Evolutionary conservation across 257 asterid species (phyloP), one percentile per base, ranked within the genome.

Genomic region (Agastache rugosa): DNA sequence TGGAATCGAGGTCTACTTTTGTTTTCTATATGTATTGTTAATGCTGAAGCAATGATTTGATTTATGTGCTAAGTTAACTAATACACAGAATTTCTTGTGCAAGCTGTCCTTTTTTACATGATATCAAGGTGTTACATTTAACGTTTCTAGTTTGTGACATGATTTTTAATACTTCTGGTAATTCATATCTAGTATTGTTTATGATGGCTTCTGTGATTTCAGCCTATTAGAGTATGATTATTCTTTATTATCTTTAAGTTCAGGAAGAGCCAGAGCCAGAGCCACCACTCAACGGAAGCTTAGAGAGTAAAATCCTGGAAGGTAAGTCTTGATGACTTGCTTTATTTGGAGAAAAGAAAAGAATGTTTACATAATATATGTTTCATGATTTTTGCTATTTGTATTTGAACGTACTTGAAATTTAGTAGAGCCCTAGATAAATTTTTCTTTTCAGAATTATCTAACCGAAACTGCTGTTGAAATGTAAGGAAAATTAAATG

Each of bases 221-320:
- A 79, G 67, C 48, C 66, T 67, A 73, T 60, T 45, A 35, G 16
- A 45, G 17, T 59, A 51, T 48, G 47, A 20, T 71, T 60, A 66
- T 41, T 2, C n/a, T 42, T 60, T 66, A 50, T 69, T 75, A 45
- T 74, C 62, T 74, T 58, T 45, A 55, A 64, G 62, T 85, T 80
- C 87, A 83, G 85, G 88, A 77, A 83, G 77, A 77, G 78, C 47
- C 11, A 8, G 77, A 77, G 78, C 47, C 11, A 8, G 3, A 2
- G 44, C 44, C 44, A 1, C 12, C 44, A 45, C 65, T 6, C 54
- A 34, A 41, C 53, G 70, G 63, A 58, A 73, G 69, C 37, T 51
- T 69, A 31, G 67, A 83, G 74, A 58, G 48, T 74, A 78, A 78
- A 59, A 71, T 68, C 14, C 51, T 48, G 45, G 82, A 81, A 74